Conservation (phyloP, 192 early-diverging fungal species). For the Rhizophagus clarus region DNA sequence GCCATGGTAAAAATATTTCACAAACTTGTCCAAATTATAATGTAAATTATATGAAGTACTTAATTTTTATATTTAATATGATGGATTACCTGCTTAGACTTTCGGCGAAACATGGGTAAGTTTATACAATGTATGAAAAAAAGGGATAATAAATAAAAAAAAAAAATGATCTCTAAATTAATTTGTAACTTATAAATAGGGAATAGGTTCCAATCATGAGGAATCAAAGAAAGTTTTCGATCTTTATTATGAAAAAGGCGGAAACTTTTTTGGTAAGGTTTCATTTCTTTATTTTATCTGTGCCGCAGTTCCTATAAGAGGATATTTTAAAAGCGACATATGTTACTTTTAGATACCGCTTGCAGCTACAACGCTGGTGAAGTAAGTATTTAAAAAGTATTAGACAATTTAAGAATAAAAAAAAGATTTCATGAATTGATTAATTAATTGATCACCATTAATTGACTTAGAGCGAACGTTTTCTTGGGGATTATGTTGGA, state of each 20-base stretch:
- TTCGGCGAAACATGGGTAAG: constrained; percentile 44
- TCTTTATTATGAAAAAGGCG: constrained; percentile 46
- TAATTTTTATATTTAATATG: neutral
- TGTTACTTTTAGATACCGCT: neutral
- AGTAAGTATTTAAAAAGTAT: neutral
- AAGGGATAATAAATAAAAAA: neutral
- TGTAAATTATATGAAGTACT: neutral
- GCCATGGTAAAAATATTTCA: no score
- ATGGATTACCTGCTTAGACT: constrained; percentile 15
- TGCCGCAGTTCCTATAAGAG: no score
- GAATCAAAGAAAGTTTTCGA: constrained; percentile 49
- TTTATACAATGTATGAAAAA: neutral
- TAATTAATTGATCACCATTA: neutral
- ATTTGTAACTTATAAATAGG: constrained; percentile 25
- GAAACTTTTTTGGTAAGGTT: constrained; percentile 49
- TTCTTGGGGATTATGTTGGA: constrained; percentile 57
- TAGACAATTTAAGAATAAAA: neutral
- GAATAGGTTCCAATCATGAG: constrained; percentile 48
- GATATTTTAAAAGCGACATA: no score
- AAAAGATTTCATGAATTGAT: neutral
- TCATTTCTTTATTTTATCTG: neutral
- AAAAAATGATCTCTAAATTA: neutral
- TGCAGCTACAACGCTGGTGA: neutral
- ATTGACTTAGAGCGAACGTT: constrained; percentile 45
- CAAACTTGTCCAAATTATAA: neutral